phyloP scores from a whole-genome alignment of 2,329 filamentous ascomycete genomes.

The Ophiostoma sp. region DNA sequence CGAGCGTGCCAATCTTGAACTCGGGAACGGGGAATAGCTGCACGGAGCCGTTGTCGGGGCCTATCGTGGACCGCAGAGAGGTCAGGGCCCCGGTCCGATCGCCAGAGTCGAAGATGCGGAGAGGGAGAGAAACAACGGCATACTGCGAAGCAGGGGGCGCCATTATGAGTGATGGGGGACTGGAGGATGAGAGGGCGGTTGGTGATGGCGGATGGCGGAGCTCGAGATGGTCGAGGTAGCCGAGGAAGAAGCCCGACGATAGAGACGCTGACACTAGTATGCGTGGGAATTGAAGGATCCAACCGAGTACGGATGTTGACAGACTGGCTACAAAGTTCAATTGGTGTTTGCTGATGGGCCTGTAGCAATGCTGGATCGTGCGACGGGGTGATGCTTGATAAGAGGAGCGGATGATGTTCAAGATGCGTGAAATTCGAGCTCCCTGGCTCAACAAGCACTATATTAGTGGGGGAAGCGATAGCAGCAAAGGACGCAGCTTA shows the following conservation, averaged over 20 bases:
- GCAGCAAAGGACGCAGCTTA: background rate
- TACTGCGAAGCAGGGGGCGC: slow-evolving; percentile 55
- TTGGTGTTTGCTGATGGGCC: background rate
- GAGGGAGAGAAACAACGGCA: slow-evolving; percentile 83
- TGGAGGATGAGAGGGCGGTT: background rate
- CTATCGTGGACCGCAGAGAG: slow-evolving; percentile 66
- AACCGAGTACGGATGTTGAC: background rate
- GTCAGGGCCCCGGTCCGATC: slow-evolving; percentile 76
- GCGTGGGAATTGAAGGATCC: background rate
- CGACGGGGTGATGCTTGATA: background rate
- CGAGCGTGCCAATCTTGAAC: slow-evolving; percentile 96
- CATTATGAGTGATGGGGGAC: slow-evolving; percentile 36
- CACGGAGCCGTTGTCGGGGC: slow-evolving; percentile 68
- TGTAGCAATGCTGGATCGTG: slow-evolving; percentile 1
- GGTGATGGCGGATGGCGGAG: slow-evolving; percentile 14
- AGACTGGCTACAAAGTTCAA: background rate
- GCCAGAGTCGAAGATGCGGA: slow-evolving; percentile 75
- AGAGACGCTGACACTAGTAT: background rate
- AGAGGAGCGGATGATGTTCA: background rate
- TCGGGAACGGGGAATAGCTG: slow-evolving; percentile 77
- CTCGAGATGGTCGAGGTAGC: background rate
- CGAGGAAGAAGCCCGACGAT: background rate
- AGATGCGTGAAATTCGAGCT: slow-evolving; percentile 24
- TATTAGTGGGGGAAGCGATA: slow-evolving; percentile 17
- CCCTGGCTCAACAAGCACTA: slow-evolving; percentile 4